phyloP scores from a whole-genome alignment of 306 rosid species.

The Psophocarpus tetragonolobus region DNA sequence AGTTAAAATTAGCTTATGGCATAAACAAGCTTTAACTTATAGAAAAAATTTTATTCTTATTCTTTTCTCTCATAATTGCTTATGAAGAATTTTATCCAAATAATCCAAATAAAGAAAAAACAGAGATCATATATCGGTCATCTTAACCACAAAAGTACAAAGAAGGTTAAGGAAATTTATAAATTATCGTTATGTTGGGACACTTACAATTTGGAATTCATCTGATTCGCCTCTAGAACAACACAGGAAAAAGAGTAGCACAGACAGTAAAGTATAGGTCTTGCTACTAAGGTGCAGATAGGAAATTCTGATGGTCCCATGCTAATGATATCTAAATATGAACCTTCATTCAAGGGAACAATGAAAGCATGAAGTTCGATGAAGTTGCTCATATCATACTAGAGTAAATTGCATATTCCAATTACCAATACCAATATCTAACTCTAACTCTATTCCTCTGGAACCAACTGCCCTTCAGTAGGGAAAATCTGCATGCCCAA shows the following conservation, averaged over 20 bases:
- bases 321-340: constrained; percentile 3
- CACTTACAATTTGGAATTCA: neutral
- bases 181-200: neutral
- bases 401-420: constrained; percentile 7
- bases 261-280: constrained; percentile 5
- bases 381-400: constrained; percentile 19
- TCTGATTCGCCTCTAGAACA: constrained; percentile 22
- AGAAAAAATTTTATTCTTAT: neutral
- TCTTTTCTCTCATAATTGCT: neutral
- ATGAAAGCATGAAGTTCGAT: constrained; percentile 27
- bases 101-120: too few relatives aligned
- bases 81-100: neutral
- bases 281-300: constrained; percentile 5
- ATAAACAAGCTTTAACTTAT: neutral
- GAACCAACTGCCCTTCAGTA: constrained; percentile 38
- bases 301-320: constrained; percentile 18
- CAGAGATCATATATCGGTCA: neutral
- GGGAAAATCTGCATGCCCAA: constrained; percentile 56
- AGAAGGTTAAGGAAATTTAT: neutral
- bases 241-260: neutral
- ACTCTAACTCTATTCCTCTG: constrained; percentile 33
- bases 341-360: neutral
- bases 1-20: too few relatives aligned
- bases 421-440: constrained; percentile 31
- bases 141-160: neutral